Evolutionary conservation across 2,329 filamentous ascomycete genomes (phyloP), one percentile per base, ranked within the genome.

Genomic region (Fusarium scirpi): DNA sequence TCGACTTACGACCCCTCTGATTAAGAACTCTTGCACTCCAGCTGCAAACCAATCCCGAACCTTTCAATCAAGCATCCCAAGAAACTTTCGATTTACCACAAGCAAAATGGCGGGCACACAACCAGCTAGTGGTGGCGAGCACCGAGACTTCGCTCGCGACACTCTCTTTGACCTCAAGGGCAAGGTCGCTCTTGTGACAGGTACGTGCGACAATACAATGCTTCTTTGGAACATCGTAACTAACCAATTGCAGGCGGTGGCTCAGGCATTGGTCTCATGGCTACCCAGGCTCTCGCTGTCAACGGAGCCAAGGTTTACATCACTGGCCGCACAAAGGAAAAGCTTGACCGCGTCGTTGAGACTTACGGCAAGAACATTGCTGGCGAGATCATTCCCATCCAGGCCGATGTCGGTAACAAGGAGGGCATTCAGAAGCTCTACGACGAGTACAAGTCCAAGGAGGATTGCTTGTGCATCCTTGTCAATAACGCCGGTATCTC

Each of bases 291-390:
- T 9, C 89, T 91, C 58, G 87, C 91, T 1, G 81, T 83, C 62
- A 92, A 92, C 78, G 90, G 90, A 65, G 87, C 87, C 62, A 91
- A 87, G 67, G 91, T 93, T 8, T 93, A 92, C 82, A 90, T 93
- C 67, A 89, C 88, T 25, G 90, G 91, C 32, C 88, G 87, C 18
- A 89, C 87, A 45, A 81, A 83, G 27, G 89, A 89, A 73, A 90
- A 91, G 74, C 83, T 91, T 49, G 87, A 90, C 20, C 86, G 81
- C 32, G 86, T 88, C 3, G 87, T 87, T 47, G 78, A 90, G 59
- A 87, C 85, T 52, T 88, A 88, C 68, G 82, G 87, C 30, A 84
- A 87, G 71, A 84, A 82, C 60, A 76, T 82, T 40, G 80, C 83
- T 38, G 88, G 88, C 59, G 84, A 84, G 44, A 90, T 91, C 46